Conservation (phyloP, 2,329 filamentous ascomycete species). For the Pseudocercospora fuligena region DNA sequence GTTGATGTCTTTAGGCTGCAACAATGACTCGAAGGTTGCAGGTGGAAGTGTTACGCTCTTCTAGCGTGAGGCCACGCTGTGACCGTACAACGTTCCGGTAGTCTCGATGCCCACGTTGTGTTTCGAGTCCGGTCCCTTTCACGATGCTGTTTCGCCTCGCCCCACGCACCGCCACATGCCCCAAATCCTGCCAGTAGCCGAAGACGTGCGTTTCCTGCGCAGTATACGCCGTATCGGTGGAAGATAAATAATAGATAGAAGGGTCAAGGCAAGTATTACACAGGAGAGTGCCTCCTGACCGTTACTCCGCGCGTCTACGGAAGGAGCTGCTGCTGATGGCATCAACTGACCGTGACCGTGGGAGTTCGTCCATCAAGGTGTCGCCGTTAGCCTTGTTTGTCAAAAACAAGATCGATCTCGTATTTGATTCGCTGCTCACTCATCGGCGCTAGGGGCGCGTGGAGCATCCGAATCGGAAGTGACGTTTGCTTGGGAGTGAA, state of each 20-base stretch:
- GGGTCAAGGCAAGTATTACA: neutral
- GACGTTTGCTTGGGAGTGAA: neutral
- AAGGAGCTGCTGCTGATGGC: neutral
- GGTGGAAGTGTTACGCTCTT: neutral
- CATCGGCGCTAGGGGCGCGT: neutral
- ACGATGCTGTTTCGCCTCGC: neutral
- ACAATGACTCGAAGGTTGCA: neutral
- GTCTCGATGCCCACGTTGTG: conserved; percentile 12
- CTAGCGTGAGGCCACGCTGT: conserved; percentile 10
- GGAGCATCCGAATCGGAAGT: conserved; percentile 4
- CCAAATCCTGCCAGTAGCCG: neutral
- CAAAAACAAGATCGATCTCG: neutral
- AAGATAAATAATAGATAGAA: neutral
- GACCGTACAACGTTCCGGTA: neutral
- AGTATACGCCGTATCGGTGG: neutral
- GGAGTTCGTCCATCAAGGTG: conserved; percentile 6
- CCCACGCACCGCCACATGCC: conserved; percentile 22
- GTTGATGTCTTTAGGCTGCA: neutral
- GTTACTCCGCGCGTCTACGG: neutral
- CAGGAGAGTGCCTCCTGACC: neutral
- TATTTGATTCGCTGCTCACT: neutral
- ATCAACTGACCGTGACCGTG: neutral
- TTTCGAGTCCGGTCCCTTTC: conserved; percentile 16
- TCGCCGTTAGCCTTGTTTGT: conserved; percentile 2
- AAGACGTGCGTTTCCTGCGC: neutral